A percentile compares a stretch with the other conserved stretches of the same genome.
Conservation (phyloP, 1,139 yeast species). For the Pichia sp. region DNA sequence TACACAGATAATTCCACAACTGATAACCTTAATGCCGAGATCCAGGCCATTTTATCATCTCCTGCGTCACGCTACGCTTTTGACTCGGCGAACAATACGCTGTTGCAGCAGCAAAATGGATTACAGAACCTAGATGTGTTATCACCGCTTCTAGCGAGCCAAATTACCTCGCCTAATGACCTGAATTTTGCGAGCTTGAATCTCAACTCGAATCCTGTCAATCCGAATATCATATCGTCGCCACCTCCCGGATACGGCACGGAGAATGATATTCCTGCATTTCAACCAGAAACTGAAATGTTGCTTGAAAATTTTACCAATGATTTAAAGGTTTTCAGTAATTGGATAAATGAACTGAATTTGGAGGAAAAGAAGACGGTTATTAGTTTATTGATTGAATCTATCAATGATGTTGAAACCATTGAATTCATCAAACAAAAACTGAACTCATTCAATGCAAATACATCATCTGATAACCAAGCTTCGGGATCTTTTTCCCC, state of each 20-base stretch:
- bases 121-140: background rate
- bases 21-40: too few species aligned
- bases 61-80: constrained; percentile 32
- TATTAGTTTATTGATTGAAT: constrained; percentile 48
- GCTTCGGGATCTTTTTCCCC: constrained; percentile 7
- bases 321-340: constrained; percentile 43
- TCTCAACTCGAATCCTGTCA: background rate
- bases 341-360: constrained; percentile 52
- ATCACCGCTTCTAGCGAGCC: constrained; percentile 4
- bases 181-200: too few species aligned
- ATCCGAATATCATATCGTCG: constrained; percentile 2
- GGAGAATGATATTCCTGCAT: constrained; percentile 27
- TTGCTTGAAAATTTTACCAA: constrained; percentile 31
- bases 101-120: too few species aligned
- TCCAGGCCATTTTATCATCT: constrained; percentile 27
- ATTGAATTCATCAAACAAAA: constrained; percentile 3
- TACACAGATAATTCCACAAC: too few species aligned
- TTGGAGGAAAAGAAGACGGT: constrained; percentile 50
- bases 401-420: constrained; percentile 40
- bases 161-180: background rate
- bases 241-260: constrained; percentile 16
- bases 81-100: constrained; percentile 17
- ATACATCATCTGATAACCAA: background rate
- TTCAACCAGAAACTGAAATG: constrained; percentile 23
- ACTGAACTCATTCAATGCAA: background rate